Percentiles rank a stretch among this genome's conserved stretches.
Evolutionary conservation across 73 alveolate genomes (phyloP).

Genomic region (Stentor roeselii): DNA sequence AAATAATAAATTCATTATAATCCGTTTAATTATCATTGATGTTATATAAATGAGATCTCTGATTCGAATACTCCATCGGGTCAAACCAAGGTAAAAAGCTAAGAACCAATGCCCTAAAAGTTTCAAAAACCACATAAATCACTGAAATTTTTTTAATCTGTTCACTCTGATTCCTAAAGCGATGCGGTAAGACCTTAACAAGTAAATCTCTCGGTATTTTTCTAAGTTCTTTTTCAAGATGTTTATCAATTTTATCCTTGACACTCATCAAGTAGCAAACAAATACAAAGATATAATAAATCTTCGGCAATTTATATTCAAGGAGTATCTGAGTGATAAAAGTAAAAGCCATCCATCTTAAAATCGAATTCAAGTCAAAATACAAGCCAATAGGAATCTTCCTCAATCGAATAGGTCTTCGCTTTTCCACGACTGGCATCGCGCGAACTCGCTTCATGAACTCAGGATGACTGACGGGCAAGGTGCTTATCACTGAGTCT

Average conservation of each 20-base stretch:
- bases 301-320: not conserved
- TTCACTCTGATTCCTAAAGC: not conserved
- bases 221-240: not conserved
- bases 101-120: not conserved
- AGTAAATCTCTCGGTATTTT: not conserved
- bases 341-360: not conserved
- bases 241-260: slow-evolving; percentile 1
- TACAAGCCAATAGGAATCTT: not conserved
- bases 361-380: not conserved
- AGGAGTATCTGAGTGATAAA: not conserved
- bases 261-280: slow-evolving; percentile 1
- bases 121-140: not conserved
- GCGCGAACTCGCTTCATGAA: not conserved
- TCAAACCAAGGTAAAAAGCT: slow-evolving; percentile 28
- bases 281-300: slow-evolving; percentile 1
- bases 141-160: not conserved
- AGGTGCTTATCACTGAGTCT: not conserved
- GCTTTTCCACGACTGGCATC: not conserved
- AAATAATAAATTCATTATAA: no score
- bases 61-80: not conserved
- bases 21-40: no score
- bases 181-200: not conserved
- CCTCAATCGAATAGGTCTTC: not conserved
- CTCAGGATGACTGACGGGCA: slow-evolving; percentile 11
- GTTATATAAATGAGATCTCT: no score